Conservation (phyloP, 345 rosid species). For the Lagerstroemia speciosa region DNA sequence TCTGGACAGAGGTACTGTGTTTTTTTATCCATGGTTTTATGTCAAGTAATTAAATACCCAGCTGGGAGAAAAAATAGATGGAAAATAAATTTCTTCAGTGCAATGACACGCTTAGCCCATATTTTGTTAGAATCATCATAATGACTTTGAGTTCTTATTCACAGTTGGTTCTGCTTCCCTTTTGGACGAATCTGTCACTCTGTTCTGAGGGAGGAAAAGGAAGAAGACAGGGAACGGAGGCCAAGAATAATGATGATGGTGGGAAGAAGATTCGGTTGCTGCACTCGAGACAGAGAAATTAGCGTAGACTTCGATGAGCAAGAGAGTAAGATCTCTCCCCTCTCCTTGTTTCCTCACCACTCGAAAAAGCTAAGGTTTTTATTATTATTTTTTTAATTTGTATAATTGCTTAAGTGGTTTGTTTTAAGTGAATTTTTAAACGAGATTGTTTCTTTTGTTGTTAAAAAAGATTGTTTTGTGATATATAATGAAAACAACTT, state of each 20-base stretch:
- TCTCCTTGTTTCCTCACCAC: background rate
- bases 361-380: no score
- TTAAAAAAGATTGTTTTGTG: no score
- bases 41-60: background rate
- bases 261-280: slow-evolving; percentile 73
- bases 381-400: background rate
- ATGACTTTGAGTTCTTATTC: background rate
- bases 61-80: background rate
- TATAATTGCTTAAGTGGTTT: background rate
- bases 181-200: background rate
- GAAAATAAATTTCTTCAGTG: background rate
- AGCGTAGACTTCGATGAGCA: slow-evolving; percentile 88
- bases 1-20: background rate
- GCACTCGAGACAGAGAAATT: slow-evolving; percentile 56
- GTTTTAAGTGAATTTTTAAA: background rate
- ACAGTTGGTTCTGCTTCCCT: background rate
- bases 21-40: background rate
- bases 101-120: background rate
- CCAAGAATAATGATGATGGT: slow-evolving; percentile 35
- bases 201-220: background rate
- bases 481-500: background rate
- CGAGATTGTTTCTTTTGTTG: background rate
- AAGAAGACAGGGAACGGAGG: background rate
- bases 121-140: background rate
- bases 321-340: slow-evolving; percentile 41